These are phyloP conservation scores for Ceriops decandra DNA, from an alignment of 345 rosid species.

Conservation along the genomic window DNA sequence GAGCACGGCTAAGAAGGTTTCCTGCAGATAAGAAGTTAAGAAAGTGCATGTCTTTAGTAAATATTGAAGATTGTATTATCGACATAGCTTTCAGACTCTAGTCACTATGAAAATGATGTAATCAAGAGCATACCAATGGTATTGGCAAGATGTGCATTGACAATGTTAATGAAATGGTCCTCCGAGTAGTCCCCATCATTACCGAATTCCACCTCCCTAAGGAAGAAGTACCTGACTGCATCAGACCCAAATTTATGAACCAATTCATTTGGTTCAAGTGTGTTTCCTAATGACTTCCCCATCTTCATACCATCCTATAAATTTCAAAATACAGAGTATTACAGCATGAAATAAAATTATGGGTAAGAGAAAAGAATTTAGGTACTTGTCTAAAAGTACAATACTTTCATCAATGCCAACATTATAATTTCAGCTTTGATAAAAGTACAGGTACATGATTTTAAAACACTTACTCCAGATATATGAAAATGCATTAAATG, in stretches of 20 bases:
- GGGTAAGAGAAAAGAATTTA: conserved; percentile 19
- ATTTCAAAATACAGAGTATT: conserved; percentile 45
- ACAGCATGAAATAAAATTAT: conserved; percentile 52
- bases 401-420: background rate
- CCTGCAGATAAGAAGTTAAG: conserved; percentile 43
- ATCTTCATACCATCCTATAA: conserved; percentile 95
- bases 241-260: conserved; percentile 80
- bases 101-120: conserved; percentile 1
- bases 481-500: background rate
- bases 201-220: conserved; percentile 89
- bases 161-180: conserved; percentile 71
- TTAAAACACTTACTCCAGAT: background rate
- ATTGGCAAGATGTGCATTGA: conserved; percentile 96
- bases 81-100: background rate
- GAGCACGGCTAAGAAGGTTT: conserved; percentile 89
- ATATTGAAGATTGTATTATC: background rate
- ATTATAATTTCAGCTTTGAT: background rate
- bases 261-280: conserved; percentile 79
- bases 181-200: conserved; percentile 95
- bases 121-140: conserved; percentile 57
- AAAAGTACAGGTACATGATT: background rate
- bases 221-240: conserved; percentile 90
- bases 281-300: conserved; percentile 95
- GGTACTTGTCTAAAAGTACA: background rate
- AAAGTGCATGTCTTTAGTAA: background rate